phyloP scores from a whole-genome alignment of 768 basidiomycete genomes.

The Leccinum barrowsii region DNA sequence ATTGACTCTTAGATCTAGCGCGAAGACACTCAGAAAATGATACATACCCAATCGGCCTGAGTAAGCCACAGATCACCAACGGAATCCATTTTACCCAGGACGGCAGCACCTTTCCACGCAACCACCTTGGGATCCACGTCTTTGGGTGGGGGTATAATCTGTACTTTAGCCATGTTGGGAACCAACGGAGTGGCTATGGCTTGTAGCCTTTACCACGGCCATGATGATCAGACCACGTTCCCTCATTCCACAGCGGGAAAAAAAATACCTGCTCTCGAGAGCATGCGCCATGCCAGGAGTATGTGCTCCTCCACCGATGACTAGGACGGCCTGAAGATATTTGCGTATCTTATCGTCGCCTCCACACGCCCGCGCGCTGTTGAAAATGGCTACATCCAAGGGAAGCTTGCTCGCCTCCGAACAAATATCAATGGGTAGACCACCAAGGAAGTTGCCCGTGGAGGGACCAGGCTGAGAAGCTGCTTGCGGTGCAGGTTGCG shows the following conservation, averaged over 20 bases:
- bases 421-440: constrained; percentile 68
- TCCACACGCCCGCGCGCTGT: constrained; percentile 83
- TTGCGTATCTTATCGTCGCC: constrained; percentile 89
- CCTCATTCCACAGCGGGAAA: neutral
- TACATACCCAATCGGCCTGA: constrained; percentile 77
- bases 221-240: constrained; percentile 4
- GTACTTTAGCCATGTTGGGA: constrained; percentile 81
- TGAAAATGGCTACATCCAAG: constrained; percentile 89
- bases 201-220: constrained; percentile 45
- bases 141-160: constrained; percentile 91
- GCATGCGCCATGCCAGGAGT: constrained; percentile 84
- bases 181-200: constrained; percentile 83
- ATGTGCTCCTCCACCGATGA: constrained; percentile 81
- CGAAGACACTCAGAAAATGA: constrained; percentile 1
- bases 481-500: constrained; percentile 17
- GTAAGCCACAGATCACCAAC: constrained; percentile 89
- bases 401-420: constrained; percentile 89
- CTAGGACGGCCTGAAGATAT: constrained; percentile 81
- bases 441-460: constrained; percentile 35
- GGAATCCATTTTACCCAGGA: constrained; percentile 89
- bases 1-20: constrained; percentile 2
- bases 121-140: constrained; percentile 88
- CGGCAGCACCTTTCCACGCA: constrained; percentile 93
- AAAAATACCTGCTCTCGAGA: constrained; percentile 72
- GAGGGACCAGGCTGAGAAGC: constrained; percentile 20